phyloP scores from a whole-genome alignment of 345 rosid species.

The Bruguiera parviflora region DNA sequence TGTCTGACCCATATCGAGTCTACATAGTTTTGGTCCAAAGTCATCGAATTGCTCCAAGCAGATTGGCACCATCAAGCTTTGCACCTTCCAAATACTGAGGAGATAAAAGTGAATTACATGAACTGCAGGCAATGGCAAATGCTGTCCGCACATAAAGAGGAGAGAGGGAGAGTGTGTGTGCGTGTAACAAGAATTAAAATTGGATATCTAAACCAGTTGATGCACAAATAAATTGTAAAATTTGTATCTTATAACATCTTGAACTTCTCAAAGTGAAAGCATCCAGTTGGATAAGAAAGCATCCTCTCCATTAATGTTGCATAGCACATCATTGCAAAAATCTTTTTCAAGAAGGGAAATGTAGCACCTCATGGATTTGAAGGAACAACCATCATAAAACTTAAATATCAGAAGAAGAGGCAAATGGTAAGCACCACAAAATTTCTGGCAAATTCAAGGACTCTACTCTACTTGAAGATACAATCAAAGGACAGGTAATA shows the following conservation, averaged over 20 bases:
- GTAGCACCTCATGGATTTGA: no score
- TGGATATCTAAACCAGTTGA: not conserved
- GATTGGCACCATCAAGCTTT: constrained; percentile 83
- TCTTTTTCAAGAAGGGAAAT: no score
- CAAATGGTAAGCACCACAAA: no score
- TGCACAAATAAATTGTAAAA: not conserved
- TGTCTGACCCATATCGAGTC: not conserved
- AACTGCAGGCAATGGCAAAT: constrained; percentile 67
- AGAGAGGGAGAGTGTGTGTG: not conserved
- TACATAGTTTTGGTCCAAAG: constrained; percentile 22
- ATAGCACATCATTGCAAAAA: no score
- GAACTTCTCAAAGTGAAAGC: not conserved
- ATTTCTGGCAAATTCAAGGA: no score
- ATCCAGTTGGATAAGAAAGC: not conserved
- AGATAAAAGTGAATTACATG: constrained; percentile 25
- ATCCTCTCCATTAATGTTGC: no score
- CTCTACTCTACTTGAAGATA: no score
- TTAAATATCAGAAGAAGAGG: no score
- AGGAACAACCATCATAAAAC: no score
- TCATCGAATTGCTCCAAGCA: constrained; percentile 63
- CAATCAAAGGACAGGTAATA: no score
- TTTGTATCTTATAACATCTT: not conserved
- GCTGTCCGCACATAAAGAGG: constrained; percentile 74
- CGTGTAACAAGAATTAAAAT: not conserved
- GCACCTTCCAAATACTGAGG: constrained; percentile 77